Percentiles rank a stretch among this genome's conserved stretches.
These are phyloP conservation scores for Pseudozyma flocculosa DNA, from an alignment of 1,284 basidiomycete species.

Conservation along the genomic window DNA sequence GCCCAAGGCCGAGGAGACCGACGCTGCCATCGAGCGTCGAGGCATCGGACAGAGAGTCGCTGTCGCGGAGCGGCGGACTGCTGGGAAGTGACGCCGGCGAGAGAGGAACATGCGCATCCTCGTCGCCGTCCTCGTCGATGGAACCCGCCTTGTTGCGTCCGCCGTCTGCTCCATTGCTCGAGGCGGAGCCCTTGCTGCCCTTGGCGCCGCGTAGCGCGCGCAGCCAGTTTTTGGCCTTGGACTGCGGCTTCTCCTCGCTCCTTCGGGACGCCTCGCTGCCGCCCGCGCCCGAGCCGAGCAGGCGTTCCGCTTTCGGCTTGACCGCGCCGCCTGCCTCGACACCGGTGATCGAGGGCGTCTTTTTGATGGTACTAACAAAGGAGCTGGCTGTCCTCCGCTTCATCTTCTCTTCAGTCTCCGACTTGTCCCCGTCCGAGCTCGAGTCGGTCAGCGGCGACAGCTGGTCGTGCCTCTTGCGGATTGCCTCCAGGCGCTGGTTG, in stretches of 20 bases:
- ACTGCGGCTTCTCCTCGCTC: constrained; percentile 27
- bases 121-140: constrained; percentile 40
- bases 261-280: constrained; percentile 19
- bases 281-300: constrained; percentile 48
- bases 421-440: constrained; percentile 33
- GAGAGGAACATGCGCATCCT: constrained; percentile 21
- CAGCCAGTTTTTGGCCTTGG: constrained; percentile 50
- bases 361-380: constrained; percentile 52
- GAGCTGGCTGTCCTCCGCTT: constrained; percentile 30
- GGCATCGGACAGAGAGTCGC: constrained; percentile 28
- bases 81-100: constrained; percentile 11
- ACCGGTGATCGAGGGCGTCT: constrained; percentile 37
- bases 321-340: constrained; percentile 5
- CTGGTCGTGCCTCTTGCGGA: constrained; percentile 43
- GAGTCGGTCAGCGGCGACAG: constrained; percentile 43
- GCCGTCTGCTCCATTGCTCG: constrained; percentile 1
- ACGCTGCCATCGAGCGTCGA: constrained; percentile 32
- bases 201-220: constrained; percentile 39
- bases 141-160: constrained; percentile 10
- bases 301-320: constrained; percentile 43
- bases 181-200: constrained; percentile 3
- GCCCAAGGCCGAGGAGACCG: background rate
- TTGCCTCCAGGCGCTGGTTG: constrained; percentile 43
- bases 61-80: background rate
- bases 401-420: constrained; percentile 17